These are phyloP conservation scores for Mycena crocata DNA, from an alignment of 768 basidiomycete species.

Conservation along the genomic window DNA sequence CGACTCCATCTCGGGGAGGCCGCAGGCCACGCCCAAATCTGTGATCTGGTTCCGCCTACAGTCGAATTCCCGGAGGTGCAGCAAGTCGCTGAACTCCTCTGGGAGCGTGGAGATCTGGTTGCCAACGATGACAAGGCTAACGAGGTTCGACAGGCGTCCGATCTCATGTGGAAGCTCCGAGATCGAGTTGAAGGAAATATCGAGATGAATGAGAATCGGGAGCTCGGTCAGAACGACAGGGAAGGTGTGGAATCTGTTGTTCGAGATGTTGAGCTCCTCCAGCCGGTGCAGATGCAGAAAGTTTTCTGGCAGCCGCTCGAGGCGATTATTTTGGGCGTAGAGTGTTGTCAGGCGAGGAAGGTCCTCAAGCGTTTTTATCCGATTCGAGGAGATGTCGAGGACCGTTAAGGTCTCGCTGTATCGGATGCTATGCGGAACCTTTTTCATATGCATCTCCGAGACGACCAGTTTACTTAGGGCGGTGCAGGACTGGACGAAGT, in stretches of 20 bases:
- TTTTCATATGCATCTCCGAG: conserved; percentile 94
- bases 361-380: conserved; percentile 86
- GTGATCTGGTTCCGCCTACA: conserved; percentile 87
- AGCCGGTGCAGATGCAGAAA: conserved; percentile 81
- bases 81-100: conserved; percentile 62
- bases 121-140: conserved; percentile 81
- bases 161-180: conserved; percentile 83
- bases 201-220: conserved; percentile 77
- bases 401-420: conserved; percentile 79
- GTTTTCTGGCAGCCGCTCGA: conserved; percentile 87
- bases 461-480: conserved; percentile 87
- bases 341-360: conserved; percentile 77
- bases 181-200: conserved; percentile 95
- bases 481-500: conserved; percentile 92
- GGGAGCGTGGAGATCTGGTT: conserved; percentile 85
- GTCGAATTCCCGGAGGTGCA: conserved; percentile 61
- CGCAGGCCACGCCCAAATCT: conserved; percentile 77
- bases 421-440: conserved; percentile 86
- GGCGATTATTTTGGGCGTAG: conserved; percentile 89
- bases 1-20: conserved; percentile 73
- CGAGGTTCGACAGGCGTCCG: conserved; percentile 73
- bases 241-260: conserved; percentile 88
- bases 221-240: conserved; percentile 87
- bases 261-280: conserved; percentile 89
- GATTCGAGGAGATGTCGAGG: conserved; percentile 92